A percentile compares a stretch with the other conserved stretches of the same genome.
These are phyloP conservation scores for Pseudocercospora musae DNA, from an alignment of 2,329 filamentous ascomycete genomes.

Conservation along the genomic window DNA sequence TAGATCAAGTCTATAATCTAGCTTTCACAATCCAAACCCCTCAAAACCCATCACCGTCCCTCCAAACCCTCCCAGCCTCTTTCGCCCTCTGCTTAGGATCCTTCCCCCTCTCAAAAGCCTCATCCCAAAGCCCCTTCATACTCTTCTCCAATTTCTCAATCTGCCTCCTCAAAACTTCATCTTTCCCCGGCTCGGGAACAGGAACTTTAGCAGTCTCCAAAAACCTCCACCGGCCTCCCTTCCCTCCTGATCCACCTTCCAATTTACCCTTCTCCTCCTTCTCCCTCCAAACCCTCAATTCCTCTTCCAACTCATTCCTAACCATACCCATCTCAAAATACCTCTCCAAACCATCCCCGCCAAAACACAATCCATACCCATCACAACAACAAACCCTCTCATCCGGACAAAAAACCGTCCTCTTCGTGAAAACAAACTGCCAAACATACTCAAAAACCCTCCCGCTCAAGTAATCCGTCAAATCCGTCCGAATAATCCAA, in stretches of 20 bases:
- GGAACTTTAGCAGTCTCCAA: slow-evolving; percentile 38
- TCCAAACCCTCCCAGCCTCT: slow-evolving; percentile 54
- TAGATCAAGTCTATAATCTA: background rate
- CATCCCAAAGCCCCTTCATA: slow-evolving; percentile 41
- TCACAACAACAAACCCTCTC: slow-evolving; percentile 62
- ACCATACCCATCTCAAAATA: slow-evolving; percentile 49
- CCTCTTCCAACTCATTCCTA: slow-evolving; percentile 40
- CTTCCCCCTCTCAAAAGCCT: slow-evolving; percentile 50
- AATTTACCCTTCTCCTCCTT: slow-evolving; percentile 39
- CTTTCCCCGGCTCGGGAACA: slow-evolving; percentile 42
- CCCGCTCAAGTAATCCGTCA: slow-evolving; percentile 56
- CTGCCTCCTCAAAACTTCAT: slow-evolving; percentile 42
- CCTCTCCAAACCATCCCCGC: slow-evolving; percentile 46
- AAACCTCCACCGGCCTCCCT: slow-evolving; percentile 40
- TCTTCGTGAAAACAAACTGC: slow-evolving; percentile 59
- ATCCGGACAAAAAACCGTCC: slow-evolving; percentile 48
- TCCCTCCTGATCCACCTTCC: slow-evolving; percentile 27
- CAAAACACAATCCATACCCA: slow-evolving; percentile 61
- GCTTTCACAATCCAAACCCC: background rate
- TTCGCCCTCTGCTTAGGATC: slow-evolving; percentile 51
- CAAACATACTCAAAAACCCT: slow-evolving; percentile 63
- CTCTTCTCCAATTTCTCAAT: slow-evolving; percentile 45
- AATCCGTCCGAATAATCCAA: slow-evolving; percentile 58
- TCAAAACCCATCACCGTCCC: slow-evolving; percentile 55
- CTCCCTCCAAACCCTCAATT: slow-evolving; percentile 44